Percentiles rank a stretch among this genome's conserved stretches.
Evolutionary conservation across 345 rosid genomes (phyloP).

Genomic region (Atalantia buxifolia): DNA sequence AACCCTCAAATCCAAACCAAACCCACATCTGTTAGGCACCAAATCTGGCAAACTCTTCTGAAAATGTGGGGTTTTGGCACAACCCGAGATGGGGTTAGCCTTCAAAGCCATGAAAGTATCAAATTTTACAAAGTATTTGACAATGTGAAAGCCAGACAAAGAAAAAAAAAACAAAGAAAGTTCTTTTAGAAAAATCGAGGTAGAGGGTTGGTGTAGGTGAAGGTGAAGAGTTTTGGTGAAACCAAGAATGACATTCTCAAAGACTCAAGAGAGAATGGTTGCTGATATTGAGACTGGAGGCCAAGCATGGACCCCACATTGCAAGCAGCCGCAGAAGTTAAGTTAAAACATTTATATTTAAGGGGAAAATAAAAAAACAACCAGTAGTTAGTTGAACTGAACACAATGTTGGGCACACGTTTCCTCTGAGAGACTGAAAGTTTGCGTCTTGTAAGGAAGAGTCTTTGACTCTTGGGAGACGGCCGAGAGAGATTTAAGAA

Average conservation of each 20-base stretch:
- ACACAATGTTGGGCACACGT: neutral
- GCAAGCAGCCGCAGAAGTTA: neutral
- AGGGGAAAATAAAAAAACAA: neutral
- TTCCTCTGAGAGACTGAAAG: too few species aligned
- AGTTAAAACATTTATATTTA: neutral
- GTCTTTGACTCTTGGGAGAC: too few species aligned
- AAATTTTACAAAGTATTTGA: slow-evolving; percentile 17
- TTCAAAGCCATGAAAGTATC: slow-evolving; percentile 50
- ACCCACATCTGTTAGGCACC: slow-evolving; percentile 32
- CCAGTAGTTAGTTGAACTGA: slow-evolving; percentile 34
- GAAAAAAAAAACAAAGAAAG: neutral
- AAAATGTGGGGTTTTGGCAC: slow-evolving; percentile 36
- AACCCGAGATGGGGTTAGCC: slow-evolving; percentile 51
- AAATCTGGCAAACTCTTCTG: slow-evolving; percentile 32
- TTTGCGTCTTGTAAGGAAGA: too few species aligned
- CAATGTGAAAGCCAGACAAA: slow-evolving; percentile 13
- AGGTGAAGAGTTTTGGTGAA: slow-evolving; percentile 22
- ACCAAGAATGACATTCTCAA: slow-evolving; percentile 26
- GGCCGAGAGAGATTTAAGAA: too few species aligned
- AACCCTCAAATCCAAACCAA: slow-evolving; percentile 29
- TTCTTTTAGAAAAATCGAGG: slow-evolving; percentile 1
- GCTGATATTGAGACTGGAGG: neutral
- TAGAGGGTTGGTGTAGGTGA: slow-evolving; percentile 19
- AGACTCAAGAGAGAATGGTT: neutral
- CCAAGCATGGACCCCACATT: slow-evolving; percentile 17